phyloP scores from a whole-genome alignment of 495 filamentous ascomycete species.

The Podospora pseudocomata region DNA sequence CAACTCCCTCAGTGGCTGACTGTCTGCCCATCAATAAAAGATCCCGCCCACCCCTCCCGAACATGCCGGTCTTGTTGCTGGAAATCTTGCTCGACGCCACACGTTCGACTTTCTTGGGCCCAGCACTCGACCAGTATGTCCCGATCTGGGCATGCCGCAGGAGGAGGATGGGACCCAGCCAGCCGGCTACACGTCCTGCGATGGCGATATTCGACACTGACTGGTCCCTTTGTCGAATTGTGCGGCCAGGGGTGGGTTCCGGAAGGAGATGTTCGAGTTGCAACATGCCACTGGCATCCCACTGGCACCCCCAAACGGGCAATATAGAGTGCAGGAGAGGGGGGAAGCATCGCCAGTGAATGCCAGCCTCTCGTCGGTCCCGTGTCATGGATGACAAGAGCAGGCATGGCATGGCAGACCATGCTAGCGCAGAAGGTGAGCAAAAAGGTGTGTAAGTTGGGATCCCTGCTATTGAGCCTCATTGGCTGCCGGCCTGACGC shows the following conservation, averaged over 20 bases:
- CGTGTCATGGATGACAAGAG: conserved; percentile 23
- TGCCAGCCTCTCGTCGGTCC: conserved; percentile 26
- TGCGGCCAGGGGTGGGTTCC: not conserved
- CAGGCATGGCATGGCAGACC: conserved; percentile 16
- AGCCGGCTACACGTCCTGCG: conserved; percentile 2
- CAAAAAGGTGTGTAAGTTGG: conserved; percentile 32
- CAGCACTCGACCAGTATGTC: not conserved
- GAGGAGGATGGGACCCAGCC: conserved; percentile 4
- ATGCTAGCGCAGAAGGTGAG: conserved; percentile 37
- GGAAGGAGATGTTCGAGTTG: not conserved
- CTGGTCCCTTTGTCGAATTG: not conserved
- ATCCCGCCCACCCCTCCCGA: conserved; percentile 4
- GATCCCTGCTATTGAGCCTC: conserved; percentile 37
- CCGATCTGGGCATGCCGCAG: conserved; percentile 19
- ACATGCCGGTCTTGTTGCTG: not conserved
- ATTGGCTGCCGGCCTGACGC: conserved; percentile 34
- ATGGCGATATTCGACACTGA: not conserved
- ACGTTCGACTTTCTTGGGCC: conserved; percentile 13
- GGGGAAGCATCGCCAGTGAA: conserved; percentile 15
- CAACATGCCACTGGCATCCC: not conserved
- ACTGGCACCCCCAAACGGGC: conserved; percentile 14
- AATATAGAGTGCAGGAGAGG: conserved; percentile 25
- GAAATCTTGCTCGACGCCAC: conserved; percentile 11
- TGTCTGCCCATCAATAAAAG: conserved; percentile 10
- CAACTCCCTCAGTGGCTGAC: conserved; percentile 17